Conservation (phyloP, 805 yeast species). For the Citeromyces nyonsensis region DNA sequence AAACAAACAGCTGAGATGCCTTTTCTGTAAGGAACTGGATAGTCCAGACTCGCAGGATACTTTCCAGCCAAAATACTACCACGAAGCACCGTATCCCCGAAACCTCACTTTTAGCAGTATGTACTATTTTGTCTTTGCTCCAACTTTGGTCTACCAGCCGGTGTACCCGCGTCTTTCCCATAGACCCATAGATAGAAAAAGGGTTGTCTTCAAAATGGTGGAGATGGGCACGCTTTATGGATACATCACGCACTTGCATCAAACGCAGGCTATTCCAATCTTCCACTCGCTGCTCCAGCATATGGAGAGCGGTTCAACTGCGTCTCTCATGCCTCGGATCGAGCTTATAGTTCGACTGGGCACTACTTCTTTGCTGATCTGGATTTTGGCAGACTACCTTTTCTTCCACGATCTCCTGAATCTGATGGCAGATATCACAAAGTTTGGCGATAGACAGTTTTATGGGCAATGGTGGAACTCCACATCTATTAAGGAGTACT, state of each 20-base stretch:
- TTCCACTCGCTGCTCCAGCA: constrained; percentile 15
- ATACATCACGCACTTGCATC: constrained; percentile 20
- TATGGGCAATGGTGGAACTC: constrained; percentile 36
- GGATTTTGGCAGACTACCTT: constrained; percentile 25
- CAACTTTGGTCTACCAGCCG: constrained; percentile 31
- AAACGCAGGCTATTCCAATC: constrained; percentile 26
- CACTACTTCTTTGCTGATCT: constrained; percentile 21
- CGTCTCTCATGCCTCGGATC: constrained; percentile 4
- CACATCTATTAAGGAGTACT: constrained; percentile 27
- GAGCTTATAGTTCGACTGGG: constrained; percentile 22
- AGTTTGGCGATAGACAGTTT: constrained; percentile 27
- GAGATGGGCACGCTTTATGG: constrained; percentile 12
- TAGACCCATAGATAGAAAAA: constrained; percentile 12
- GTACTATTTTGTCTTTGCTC: constrained; percentile 25
- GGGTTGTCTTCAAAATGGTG: constrained; percentile 17
- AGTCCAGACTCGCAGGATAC: neutral
- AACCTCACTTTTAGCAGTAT: constrained; percentile 19
- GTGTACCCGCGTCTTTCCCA: constrained; percentile 21
- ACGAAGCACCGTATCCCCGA: constrained; percentile 17
- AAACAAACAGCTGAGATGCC: constrained; percentile 24
- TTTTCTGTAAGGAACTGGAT: constrained; percentile 8
- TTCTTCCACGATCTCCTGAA: constrained; percentile 25
- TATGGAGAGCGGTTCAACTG: constrained; percentile 11
- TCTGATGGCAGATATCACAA: constrained; percentile 23
- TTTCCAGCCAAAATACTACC: constrained; percentile 16